Conservation (phyloP, 2,329 filamentous ascomycete species). For the Ceratocystis papillata region DNA sequence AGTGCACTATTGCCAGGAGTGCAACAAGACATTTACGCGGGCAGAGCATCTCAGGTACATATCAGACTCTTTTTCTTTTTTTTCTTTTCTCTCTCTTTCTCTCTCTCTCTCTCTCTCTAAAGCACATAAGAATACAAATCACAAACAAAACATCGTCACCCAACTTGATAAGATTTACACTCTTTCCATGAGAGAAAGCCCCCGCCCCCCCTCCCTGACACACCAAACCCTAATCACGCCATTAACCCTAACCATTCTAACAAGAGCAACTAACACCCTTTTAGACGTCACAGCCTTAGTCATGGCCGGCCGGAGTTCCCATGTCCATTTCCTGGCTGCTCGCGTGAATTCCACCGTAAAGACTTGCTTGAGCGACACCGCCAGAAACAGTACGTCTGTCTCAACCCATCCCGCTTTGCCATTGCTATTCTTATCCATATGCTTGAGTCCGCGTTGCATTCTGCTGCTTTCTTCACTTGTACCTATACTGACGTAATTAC, state of each 20-base stretch:
- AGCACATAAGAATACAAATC: not conserved
- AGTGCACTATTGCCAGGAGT: slow-evolving; percentile 43
- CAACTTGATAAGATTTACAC: not conserved
- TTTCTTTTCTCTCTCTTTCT: too few species aligned
- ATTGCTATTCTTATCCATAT: not conserved
- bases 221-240: not conserved
- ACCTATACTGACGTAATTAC: too few species aligned
- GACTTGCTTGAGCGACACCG: slow-evolving; percentile 50
- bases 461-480: not conserved
- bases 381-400: slow-evolving; percentile 32
- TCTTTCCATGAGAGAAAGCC: not conserved
- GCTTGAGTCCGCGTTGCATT: not conserved
- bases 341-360: slow-evolving; percentile 46
- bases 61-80: not conserved
- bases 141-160: not conserved
- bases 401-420: slow-evolving; percentile 12
- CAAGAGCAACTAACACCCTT: not conserved
- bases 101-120: slow-evolving; percentile 1
- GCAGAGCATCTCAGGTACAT: slow-evolving; percentile 51
- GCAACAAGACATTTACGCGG: slow-evolving; percentile 47
- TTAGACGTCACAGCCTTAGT: slow-evolving; percentile 50
- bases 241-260: not conserved
- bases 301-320: slow-evolving; percentile 44
- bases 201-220: not conserved
- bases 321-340: slow-evolving; percentile 45